Base-by-base conservation (phyloP, 2,329 filamentous ascomycete species). In the Ophiostoma perfectum region DNA sequence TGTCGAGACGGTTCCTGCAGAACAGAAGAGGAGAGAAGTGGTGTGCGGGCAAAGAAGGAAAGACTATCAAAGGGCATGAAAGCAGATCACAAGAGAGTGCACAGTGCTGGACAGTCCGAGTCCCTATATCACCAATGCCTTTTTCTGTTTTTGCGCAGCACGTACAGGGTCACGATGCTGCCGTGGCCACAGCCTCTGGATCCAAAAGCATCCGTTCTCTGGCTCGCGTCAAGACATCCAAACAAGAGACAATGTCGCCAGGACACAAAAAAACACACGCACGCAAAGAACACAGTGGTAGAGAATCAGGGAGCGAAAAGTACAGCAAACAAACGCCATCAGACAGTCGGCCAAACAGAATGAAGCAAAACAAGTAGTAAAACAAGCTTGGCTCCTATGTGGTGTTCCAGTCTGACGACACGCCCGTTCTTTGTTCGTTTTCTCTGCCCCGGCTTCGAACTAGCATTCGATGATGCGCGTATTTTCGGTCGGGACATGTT, bases 401-500 rank as follows among this genome's bases (percentile, higher is more conserved):
- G 63, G 66, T 60, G 70, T 73, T 27, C 68, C 72, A 72, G 70
- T 73, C 71, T 72, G 71, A 71, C 68, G 72, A 72, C 70, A 71
- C 69, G 69, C 64, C 72, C 69, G 58, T 68, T 62, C 11, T 44
- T 66, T 66, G 64, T n/a, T 12, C 58, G 66, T n/a, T 18, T 64
- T 66, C 64, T 44, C n/a, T 39, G 45, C 44, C 44, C 47, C 36
- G 36, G 38, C 12, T 64, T 66, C 64, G 60, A 68, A 66, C 58
- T 52, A 68, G 68, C 70, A 70, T 68, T 66, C 68, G 41, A 44
- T 14, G 66, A 68, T 70, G 69, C 66, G 49, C 44, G 65, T 68
- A 66, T 12, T 52, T 66, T 64, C 60, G 18, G 60, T 44, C 7
- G 52, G 64, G 58, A 16, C n/a, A n/a, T 11, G 5, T 69, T 44